Conservation (phyloP, 2,329 filamentous ascomycete genomes). For the Alternaria conjuncta region DNA sequence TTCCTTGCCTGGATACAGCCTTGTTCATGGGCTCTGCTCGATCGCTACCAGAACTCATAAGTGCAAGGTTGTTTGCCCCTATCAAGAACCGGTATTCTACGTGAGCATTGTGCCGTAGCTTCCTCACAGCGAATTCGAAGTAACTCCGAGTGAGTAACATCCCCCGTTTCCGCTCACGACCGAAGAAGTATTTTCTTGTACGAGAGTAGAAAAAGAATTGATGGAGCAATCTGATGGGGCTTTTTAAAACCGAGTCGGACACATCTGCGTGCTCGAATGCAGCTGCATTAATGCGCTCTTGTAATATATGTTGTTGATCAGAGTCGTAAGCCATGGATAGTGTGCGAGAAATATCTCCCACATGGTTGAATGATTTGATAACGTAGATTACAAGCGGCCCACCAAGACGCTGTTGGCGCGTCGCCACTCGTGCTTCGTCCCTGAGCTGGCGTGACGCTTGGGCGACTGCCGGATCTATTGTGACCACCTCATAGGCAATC, state of each 20-base stretch:
- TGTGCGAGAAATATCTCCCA: background rate
- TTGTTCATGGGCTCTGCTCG: background rate
- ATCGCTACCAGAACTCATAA: background rate
- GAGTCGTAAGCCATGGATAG: background rate
- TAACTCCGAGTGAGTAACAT: background rate
- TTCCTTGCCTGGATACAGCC: background rate
- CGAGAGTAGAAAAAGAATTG: background rate
- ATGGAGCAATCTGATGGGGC: background rate
- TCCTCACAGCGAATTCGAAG: background rate
- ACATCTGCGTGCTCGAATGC: background rate
- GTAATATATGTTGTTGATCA: background rate
- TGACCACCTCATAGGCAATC: background rate
- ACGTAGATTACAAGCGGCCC: background rate
- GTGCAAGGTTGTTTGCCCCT: background rate
- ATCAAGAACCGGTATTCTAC: background rate
- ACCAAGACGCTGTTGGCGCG: background rate
- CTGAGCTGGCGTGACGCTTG: background rate
- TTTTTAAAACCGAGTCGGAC: background rate
- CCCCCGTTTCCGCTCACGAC: background rate
- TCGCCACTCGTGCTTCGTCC: background rate
- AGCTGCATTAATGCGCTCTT: background rate
- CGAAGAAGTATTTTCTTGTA: background rate
- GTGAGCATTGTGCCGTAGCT: background rate
- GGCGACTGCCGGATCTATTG: background rate
- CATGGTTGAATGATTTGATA: background rate